Evolutionary conservation across 2,329 filamentous ascomycete genomes (phyloP).

Genomic region (Lachnellula hyalina): DNA sequence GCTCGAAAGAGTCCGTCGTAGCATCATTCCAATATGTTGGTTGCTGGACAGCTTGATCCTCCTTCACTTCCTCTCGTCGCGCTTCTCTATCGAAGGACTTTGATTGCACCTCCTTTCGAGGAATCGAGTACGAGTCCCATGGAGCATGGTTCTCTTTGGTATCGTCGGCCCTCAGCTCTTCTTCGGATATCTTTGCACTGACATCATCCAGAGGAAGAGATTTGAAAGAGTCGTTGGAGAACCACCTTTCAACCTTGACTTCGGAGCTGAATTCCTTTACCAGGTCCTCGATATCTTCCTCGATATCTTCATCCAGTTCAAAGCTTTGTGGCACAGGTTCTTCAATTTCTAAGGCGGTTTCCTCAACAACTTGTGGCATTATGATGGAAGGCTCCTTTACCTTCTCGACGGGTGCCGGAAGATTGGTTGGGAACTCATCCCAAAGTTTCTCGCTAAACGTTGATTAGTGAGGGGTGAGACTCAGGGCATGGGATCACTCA

Average conservation of each 20-base stretch:
- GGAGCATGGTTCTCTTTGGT: background rate
- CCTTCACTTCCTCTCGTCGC: background rate
- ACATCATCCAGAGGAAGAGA: background rate
- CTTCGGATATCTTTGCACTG: background rate
- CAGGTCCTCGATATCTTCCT: background rate
- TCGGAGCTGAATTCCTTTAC: background rate
- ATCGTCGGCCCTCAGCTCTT: background rate
- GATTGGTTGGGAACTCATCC: background rate
- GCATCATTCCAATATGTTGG: background rate
- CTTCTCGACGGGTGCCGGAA: background rate
- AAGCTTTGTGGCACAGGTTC: background rate
- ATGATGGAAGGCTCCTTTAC: background rate
- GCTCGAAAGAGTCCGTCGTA: background rate
- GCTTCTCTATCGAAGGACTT: background rate
- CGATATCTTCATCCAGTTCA: background rate
- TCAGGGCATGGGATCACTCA: slow-evolving; percentile 2
- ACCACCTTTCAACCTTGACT: background rate
- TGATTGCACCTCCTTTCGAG: background rate
- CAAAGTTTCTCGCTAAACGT: background rate
- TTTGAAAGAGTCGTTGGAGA: background rate
- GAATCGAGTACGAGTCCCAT: background rate
- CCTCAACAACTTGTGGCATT: background rate
- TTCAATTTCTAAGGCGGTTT: background rate
- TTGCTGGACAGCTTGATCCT: background rate
- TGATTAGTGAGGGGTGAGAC: background rate